Conservation (phyloP, 305 asterid species). For the Fraxinus platypoda region DNA sequence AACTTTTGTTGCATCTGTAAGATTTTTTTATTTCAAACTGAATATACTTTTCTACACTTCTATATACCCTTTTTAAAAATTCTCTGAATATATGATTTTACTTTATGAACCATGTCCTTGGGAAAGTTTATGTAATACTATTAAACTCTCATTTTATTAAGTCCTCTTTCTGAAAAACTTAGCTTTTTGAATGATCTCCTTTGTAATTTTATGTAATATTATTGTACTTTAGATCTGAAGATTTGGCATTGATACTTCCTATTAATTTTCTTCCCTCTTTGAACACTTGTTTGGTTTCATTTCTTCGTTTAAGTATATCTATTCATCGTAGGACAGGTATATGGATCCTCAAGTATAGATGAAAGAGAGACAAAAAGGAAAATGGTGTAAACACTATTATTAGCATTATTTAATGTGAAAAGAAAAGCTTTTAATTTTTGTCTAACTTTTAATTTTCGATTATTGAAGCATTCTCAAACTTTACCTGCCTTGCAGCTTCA, state of each 20-base stretch:
- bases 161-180: background rate
- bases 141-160: background rate
- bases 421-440: background rate
- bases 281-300: background rate
- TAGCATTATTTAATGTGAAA: background rate
- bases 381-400: background rate
- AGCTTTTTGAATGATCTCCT: background rate
- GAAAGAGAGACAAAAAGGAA: background rate
- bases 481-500: background rate
- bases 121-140: background rate
- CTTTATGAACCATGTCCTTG: background rate
- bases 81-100: background rate
- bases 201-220: background rate
- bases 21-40: background rate
- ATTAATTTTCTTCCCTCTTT: background rate
- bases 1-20: background rate
- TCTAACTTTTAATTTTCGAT: background rate
- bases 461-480: conserved; percentile 8
- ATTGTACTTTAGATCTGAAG: background rate
- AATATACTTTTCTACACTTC: background rate
- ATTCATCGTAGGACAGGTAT: background rate
- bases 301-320: background rate
- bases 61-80: background rate
- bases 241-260: background rate
- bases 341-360: background rate